Base-by-base conservation (phyloP, 306 rosid species). In the Lotus japonicus region DNA sequence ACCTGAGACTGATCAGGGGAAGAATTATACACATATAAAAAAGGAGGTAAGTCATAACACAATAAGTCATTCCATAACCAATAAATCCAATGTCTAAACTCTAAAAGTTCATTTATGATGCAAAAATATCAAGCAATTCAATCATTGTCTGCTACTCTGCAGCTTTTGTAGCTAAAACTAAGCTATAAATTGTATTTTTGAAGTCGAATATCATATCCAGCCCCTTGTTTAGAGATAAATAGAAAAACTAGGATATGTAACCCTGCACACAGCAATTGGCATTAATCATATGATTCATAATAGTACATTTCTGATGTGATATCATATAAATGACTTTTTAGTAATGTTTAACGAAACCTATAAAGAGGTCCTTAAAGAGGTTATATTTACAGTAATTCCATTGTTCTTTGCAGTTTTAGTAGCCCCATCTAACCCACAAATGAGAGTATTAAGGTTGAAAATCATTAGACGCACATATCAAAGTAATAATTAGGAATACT, bases 1-100 rank as follows among this genome's bases (percentile, higher is more conserved):
- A 75, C 62, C 79, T 74, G 70, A 42, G 11, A 55, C 68, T 54
- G 43, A 60, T 46, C 66, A 60, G 45, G 66, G 16, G 28, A 16
- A 51, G 48, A 54, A 41, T 35, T 15, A 14, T 17, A 55, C 52
- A 31, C 5, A 31, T 5, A 5, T 5, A 5, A 39, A 50, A 36
- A 60, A 39, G 45, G 23, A 38, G 3, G 55, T 23, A 70, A 52
- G 56, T 41, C 70, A 56, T 19, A 42, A n/a, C 54, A 39, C 7
- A 35, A 58, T 4, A 68, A 15, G 23, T 14, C 45, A 64, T 58
- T 58, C 58, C 26, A 21, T 41, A 58, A 36, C 48, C 16, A 42
- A 35, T 57, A 44, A 53, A 68, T 58, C 48, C 38, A 43, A 66
- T 19, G 36, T 49, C 46, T 39, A 39, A 7, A 19, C 9, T 44